These are phyloP conservation scores for Orbilia ellipsospora DNA, from an alignment of 2,329 filamentous ascomycete species.

Conservation along the genomic window DNA sequence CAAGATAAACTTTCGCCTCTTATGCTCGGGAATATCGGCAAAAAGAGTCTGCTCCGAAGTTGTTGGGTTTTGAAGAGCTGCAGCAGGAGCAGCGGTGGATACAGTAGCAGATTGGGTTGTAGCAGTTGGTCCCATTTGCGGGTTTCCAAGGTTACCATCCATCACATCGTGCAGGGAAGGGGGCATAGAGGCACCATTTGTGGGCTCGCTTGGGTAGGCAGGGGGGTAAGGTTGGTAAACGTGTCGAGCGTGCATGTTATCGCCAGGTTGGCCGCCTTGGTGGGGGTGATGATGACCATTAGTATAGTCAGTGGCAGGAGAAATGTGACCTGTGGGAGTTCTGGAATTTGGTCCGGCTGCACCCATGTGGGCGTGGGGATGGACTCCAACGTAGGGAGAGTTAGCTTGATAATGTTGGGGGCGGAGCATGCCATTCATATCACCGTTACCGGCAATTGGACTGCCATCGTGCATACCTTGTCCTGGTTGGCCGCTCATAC, in stretches of 20 bases:
- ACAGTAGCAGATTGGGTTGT: conserved; percentile 57
- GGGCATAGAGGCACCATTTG: conserved; percentile 72
- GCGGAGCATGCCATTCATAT: conserved; percentile 58
- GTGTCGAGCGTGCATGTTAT: conserved; percentile 78
- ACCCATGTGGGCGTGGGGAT: conserved; percentile 58
- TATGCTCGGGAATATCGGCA: conserved; percentile 86
- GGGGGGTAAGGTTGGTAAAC: conserved; percentile 77
- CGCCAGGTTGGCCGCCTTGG: conserved; percentile 70
- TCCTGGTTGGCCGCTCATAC: conserved; percentile 49
- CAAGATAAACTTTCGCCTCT: conserved; percentile 95
- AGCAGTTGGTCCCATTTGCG: conserved; percentile 58
- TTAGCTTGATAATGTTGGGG: conserved; percentile 58
- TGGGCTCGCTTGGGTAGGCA: conserved; percentile 71
- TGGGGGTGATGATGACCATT: conserved; percentile 76
- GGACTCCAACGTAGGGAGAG: conserved; percentile 57
- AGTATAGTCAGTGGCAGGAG: conserved; percentile 57
- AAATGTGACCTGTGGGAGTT: conserved; percentile 59
- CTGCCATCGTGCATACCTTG: conserved; percentile 56
- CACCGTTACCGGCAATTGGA: conserved; percentile 56
- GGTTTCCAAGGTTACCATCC: conserved; percentile 55
- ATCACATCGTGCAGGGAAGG: conserved; percentile 64
- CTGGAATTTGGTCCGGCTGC: conserved; percentile 57
- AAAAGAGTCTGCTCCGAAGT: conserved; percentile 78
- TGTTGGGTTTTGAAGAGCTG: conserved; percentile 63
- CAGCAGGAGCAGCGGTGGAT: conserved; percentile 51